Base-by-base conservation (phyloP, 768 basidiomycete species). In the Lactarius tabidus region DNA sequence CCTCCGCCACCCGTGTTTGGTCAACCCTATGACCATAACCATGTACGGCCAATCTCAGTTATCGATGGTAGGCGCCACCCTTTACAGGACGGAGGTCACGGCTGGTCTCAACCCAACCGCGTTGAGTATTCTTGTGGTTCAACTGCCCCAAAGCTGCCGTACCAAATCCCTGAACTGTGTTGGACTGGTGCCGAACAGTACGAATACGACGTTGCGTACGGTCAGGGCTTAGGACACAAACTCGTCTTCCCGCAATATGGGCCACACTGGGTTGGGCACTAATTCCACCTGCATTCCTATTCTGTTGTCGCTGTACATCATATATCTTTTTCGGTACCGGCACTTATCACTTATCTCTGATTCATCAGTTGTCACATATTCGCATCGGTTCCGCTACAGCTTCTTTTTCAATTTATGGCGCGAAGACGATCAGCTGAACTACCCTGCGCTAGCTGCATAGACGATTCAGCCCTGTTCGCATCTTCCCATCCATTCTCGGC, bases 221-320 rank as follows among this genome's bases (percentile, higher is more conserved):
- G 77, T 72, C 80, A 79, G 63, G 73, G 79, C 28, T 81, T 82
- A 63, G 77, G 75, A 29, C 78, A 78, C 57, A 77, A 79, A 31
- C 77, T 77, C 57, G 70, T 79, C 56, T 68, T 81, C 70, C 56
- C 65, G n/a, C 76, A 77, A 71, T 77, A 81, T 72, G 82, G 80
- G 67, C 77, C 84, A 51, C 73, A 80, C 55, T 84, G 83, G 82
- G 75, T 82, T 68, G 78, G 77, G 71, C 78, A 79, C 51, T 84
- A 76, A 82, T 71, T 60, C 66, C 23, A 20, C 61, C 14, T 23
- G 39, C 56, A 58, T 38, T 10, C 51, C 48, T 41, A 59, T 38
- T 56, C 62, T 59, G 51, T 56, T 60, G 48, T 60, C 56, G 61
- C 41, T 58, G 59, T 52, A 52, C 57, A 43, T 39, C 63, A 64